A percentile compares a stretch with the other conserved stretches of the same genome.
Conservation (phyloP, 768 basidiomycete species). For the Lactarius tabidus region DNA sequence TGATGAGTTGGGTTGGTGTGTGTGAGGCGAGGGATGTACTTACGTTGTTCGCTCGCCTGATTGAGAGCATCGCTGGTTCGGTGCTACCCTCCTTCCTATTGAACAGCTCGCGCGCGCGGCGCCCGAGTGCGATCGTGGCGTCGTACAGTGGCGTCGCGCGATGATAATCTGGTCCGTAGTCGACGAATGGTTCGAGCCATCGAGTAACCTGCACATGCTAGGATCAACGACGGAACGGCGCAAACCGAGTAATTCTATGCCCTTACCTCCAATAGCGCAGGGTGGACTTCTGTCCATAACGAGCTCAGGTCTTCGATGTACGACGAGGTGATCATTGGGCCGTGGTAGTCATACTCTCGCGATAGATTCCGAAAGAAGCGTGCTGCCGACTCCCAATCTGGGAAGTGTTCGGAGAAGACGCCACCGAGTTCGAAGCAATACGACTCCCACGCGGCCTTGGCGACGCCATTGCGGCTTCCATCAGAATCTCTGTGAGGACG, state of each 20-base stretch:
- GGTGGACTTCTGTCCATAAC: conserved; percentile 5
- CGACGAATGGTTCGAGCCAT: conserved; percentile 20
- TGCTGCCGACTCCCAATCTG: neutral
- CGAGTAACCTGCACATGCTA: conserved; percentile 4
- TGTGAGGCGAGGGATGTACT: neutral
- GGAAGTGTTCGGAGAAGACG: conserved; percentile 6
- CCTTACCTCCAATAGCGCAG: conserved; percentile 12
- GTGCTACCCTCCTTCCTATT: neutral
- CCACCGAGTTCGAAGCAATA: conserved; percentile 10
- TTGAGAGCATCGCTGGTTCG: neutral
- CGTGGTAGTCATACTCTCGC: neutral
- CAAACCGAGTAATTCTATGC: neutral
- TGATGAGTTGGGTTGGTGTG: neutral
- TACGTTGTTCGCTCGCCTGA: neutral
- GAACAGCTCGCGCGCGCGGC: conserved; percentile 4
- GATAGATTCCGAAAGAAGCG: conserved; percentile 1
- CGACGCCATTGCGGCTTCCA: neutral
- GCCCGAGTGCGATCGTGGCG: conserved; percentile 9
- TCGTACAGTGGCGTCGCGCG: conserved; percentile 10
- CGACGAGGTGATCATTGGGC: conserved; percentile 5
- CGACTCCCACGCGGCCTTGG: neutral
- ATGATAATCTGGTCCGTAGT: conserved; percentile 16
- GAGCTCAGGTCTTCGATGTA: conserved; percentile 9
- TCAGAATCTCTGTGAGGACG: neutral
- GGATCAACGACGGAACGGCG: neutral